Conservation (phyloP, 2,329 filamentous ascomycete species). For the Hirsutella rhossiliensis region DNA sequence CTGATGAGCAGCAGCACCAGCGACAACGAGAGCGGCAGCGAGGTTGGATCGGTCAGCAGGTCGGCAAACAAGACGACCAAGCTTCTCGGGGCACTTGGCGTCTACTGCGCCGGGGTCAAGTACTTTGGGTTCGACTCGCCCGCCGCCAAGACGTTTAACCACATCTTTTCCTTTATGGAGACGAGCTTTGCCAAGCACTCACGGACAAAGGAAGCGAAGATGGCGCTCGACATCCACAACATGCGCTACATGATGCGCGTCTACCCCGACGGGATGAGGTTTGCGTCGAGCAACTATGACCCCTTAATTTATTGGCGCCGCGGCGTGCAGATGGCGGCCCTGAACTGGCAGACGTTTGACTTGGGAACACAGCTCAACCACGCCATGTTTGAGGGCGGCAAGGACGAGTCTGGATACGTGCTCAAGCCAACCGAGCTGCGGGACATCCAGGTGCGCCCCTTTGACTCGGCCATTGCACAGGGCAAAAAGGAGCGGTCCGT, state of each 20-base stretch:
- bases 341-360: conserved; percentile 98
- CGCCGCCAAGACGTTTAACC: conserved; percentile 79
- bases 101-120: conserved; percentile 64
- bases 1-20: conserved; percentile 53
- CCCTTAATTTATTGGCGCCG: conserved; percentile 88
- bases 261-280: conserved; percentile 72
- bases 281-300: conserved; percentile 89
- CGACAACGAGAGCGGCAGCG: conserved; percentile 62
- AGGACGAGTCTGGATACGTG: conserved; percentile 81
- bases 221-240: conserved; percentile 77
- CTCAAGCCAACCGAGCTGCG: conserved; percentile 83
- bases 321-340: conserved; percentile 92
- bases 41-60: conserved; percentile 43
- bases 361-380: conserved; percentile 92
- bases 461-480: conserved; percentile 35
- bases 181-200: conserved; percentile 74
- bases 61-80: conserved; percentile 77
- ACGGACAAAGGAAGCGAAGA: conserved; percentile 63
- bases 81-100: conserved; percentile 72
- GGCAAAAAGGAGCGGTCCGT: conserved; percentile 68
- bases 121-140: conserved; percentile 68
- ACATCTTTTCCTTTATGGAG: conserved; percentile 93
- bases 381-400: conserved; percentile 90
- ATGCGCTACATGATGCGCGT: conserved; percentile 85
- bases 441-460: conserved; percentile 48